These are phyloP conservation scores for Geranomyces variabilis DNA, from an alignment of 192 early-diverging fungal species.

Conservation along the genomic window DNA sequence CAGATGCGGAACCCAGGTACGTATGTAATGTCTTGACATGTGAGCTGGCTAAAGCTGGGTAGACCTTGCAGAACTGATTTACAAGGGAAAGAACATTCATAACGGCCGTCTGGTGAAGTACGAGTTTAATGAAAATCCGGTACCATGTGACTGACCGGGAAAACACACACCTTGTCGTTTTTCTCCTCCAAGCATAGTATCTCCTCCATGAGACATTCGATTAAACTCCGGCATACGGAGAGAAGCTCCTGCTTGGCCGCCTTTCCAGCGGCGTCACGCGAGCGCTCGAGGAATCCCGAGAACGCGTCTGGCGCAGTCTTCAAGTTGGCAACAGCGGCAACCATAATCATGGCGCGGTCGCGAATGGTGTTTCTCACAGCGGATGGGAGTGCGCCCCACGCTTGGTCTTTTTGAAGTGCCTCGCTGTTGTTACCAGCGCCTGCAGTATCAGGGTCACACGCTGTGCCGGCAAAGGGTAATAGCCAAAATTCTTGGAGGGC, in stretches of 20 bases:
- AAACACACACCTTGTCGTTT: slow-evolving; percentile 11
- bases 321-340: slow-evolving; percentile 7
- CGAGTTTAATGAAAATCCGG: slow-evolving; percentile 16
- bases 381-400: slow-evolving; percentile 5
- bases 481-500: slow-evolving; percentile 76
- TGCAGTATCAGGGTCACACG: not conserved
- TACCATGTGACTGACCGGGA: too few relatives aligned
- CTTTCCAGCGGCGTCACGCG: not conserved
- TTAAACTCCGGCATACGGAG: slow-evolving; percentile 64
- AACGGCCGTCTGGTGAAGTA: slow-evolving; percentile 21
- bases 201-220: slow-evolving; percentile 77
- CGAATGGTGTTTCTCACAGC: slow-evolving; percentile 23
- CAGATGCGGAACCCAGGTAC: slow-evolving; percentile 52
- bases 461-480: slow-evolving; percentile 41
- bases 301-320: slow-evolving; percentile 9
- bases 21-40: slow-evolving; percentile 60
- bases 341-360: slow-evolving; percentile 24
- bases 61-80: slow-evolving; percentile 51
- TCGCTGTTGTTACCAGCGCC: not conserved
- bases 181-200: slow-evolving; percentile 68
- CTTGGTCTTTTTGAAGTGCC: slow-evolving; percentile 16
- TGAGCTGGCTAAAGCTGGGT: slow-evolving; percentile 54
- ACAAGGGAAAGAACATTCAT: slow-evolving; percentile 33
- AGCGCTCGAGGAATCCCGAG: slow-evolving; percentile 15
- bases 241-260: slow-evolving; percentile 40